Conservation (phyloP, 2,329 filamentous ascomycete species). For the Trichoderma semiorbis region DNA sequence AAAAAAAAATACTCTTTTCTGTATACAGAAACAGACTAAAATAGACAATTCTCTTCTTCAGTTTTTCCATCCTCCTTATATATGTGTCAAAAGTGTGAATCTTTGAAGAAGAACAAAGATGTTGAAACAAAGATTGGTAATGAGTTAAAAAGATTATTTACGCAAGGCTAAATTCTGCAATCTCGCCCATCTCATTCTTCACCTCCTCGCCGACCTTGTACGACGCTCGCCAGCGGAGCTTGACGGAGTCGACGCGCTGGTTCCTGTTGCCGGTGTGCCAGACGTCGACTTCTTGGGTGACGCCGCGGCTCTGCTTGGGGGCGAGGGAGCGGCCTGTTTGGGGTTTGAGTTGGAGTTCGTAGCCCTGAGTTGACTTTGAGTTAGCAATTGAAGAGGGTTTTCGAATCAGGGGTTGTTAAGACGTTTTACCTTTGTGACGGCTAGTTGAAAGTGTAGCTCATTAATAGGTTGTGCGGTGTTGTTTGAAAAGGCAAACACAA, state of each 20-base stretch:
- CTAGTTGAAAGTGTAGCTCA: constrained; percentile 85
- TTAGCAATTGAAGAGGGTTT: not conserved
- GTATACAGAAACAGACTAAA: not conserved
- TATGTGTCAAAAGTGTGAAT: not conserved
- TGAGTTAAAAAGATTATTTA: constrained; percentile 33
- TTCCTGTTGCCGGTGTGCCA: constrained; percentile 65
- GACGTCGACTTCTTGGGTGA: constrained; percentile 77
- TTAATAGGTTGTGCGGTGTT: constrained; percentile 66
- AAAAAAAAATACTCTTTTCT: not conserved
- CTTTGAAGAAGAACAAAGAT: not conserved
- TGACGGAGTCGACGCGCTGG: constrained; percentile 72
- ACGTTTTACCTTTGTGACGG: constrained; percentile 78
- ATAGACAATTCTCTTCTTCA: not conserved
- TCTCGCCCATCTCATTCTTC: constrained; percentile 80
- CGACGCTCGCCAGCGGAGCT: constrained; percentile 83
- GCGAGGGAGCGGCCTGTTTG: constrained; percentile 76
- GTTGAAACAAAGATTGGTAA: not conserved
- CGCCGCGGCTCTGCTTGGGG: constrained; percentile 68
- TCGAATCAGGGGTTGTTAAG: not conserved
- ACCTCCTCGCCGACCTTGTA: constrained; percentile 67
- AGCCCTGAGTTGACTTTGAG: constrained; percentile 57
- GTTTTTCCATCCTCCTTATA: not conserved
- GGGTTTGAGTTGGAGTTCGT: constrained; percentile 75
- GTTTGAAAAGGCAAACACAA: constrained; percentile 83
- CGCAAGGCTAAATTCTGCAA: constrained; percentile 72